Evolutionary conservation across 345 rosid genomes (phyloP).

Genomic region (Adansonia digitata): DNA sequence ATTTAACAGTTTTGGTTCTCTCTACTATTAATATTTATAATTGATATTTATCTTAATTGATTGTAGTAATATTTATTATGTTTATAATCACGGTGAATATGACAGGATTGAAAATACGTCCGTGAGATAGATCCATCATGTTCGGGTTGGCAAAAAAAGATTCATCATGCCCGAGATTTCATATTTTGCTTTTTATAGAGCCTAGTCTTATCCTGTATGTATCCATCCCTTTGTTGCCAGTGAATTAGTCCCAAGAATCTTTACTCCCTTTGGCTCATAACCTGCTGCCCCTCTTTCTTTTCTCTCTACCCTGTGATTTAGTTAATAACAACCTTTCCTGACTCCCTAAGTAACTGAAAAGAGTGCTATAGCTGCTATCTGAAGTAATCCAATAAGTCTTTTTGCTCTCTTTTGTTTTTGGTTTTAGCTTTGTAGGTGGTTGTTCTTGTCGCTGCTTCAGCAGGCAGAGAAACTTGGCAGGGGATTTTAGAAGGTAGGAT

Average conservation of each 20-base stretch:
- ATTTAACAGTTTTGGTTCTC: too few species aligned
- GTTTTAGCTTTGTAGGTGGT: slow-evolving; percentile 25
- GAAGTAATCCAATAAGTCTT: slow-evolving; percentile 17
- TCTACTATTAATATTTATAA: too few species aligned
- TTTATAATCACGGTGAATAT: too few species aligned
- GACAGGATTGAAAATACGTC: too few species aligned
- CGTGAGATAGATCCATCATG: too few species aligned
- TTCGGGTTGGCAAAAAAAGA: too few species aligned
- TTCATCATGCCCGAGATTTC: slow-evolving; percentile 11
- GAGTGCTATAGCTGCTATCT: slow-evolving; percentile 8
- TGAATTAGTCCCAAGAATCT: slow-evolving; percentile 7
- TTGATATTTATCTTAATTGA: too few species aligned
- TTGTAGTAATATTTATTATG: too few species aligned
- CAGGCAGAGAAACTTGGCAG: slow-evolving; percentile 31
- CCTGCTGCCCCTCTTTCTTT: neutral
- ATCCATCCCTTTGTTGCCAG: slow-evolving; percentile 7
- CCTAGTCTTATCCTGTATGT: slow-evolving; percentile 2
- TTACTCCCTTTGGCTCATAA: slow-evolving; percentile 8
- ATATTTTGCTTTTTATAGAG: slow-evolving; percentile 18
- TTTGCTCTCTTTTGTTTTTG: slow-evolving; percentile 16
- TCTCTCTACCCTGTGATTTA: neutral
- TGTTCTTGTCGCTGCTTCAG: slow-evolving; percentile 41
- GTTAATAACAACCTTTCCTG: slow-evolving; percentile 22
- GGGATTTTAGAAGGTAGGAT: slow-evolving; percentile 29
- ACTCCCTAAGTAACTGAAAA: slow-evolving; percentile 13